Conservation (phyloP, 352 stramenopile genomes). For the Blastocystis sp. region DNA sequence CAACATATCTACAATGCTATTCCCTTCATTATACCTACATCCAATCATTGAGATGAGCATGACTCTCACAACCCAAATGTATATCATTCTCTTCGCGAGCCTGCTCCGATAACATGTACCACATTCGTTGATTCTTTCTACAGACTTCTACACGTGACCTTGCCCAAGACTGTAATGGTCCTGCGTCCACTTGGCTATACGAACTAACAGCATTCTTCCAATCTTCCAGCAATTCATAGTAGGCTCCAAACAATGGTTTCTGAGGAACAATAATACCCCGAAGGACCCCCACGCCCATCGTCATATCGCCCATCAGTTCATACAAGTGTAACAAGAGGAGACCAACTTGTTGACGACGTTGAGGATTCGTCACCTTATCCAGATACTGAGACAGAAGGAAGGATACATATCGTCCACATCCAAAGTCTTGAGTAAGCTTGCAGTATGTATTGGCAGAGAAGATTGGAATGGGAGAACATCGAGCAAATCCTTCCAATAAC, state of each 20-base stretch:
- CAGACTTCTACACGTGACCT: background rate
- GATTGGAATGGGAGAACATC: background rate
- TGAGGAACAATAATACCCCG: background rate
- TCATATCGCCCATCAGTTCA: background rate
- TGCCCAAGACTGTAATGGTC: background rate
- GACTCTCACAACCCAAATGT: background rate
- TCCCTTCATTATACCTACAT: background rate
- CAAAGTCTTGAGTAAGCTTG: background rate
- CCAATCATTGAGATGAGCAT: background rate
- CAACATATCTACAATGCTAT: background rate
- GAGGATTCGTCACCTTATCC: background rate
- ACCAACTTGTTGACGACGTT: background rate
- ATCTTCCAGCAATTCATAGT: background rate
- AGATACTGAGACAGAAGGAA: background rate
- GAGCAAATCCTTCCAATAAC: background rate
- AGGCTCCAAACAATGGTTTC: background rate
- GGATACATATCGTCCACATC: background rate
- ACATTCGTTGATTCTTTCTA: background rate
- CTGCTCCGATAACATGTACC: background rate
- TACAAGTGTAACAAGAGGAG: background rate
- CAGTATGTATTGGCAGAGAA: background rate
- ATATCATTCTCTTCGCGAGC: background rate
- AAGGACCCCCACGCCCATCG: background rate
- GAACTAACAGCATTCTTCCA: background rate
- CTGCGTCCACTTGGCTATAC: background rate